Evolutionary conservation across 192 early-diverging fungal species (phyloP), one percentile per base, ranked within the genome.

Genomic region (Chytriomyces sp.): DNA sequence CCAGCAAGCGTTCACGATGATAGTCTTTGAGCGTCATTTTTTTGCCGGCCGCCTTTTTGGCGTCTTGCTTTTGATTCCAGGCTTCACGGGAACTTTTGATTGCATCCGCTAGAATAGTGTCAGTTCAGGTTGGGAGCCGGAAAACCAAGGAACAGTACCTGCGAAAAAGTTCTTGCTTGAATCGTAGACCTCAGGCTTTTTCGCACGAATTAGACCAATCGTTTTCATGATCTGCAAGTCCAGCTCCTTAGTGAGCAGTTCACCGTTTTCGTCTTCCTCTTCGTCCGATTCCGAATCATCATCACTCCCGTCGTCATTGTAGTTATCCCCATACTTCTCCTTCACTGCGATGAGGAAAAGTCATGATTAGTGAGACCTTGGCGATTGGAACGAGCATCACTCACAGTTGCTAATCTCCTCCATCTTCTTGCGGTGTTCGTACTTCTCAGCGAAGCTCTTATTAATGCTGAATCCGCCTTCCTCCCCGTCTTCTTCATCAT

Each of bases 181-280:
- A 60, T 97, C 88, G 76, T 99, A 99, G 0, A 99, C 90, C 72
- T 87, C 83, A 33, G 89, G 88, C 63, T 94, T 89, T 49, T 91
- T 89, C 17, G 82, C 77, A 2, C 89, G 86, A 56, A 99, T 91
- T 31, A 91, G 80, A 0, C 87, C 87, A 66, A 98, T 92, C 1
- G 96, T 95, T 63, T 91, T 91, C 86, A 99, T 86, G 62, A 99
- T 98, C 78, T 96, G 92, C 5, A 89, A 91, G 66, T 99, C 95
- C 7, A 98, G 75, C 33, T 91, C 93, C 5, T 95, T 93, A 4
- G 95, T 95, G 7, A 95, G 81, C 26, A 98, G 82, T 64, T 80
- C 80, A 6, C 82, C 81, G 56, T 72, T 52, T 52, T 83, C 83
- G 64, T 85, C 83, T 49, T 85, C 83, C 30, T 88, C 90, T 37